A percentile compares a stretch with the other conserved stretches of the same genome.
phyloP scores from a whole-genome alignment of 176 grass and related monocot species.

The Cenchrus purpureus region DNA sequence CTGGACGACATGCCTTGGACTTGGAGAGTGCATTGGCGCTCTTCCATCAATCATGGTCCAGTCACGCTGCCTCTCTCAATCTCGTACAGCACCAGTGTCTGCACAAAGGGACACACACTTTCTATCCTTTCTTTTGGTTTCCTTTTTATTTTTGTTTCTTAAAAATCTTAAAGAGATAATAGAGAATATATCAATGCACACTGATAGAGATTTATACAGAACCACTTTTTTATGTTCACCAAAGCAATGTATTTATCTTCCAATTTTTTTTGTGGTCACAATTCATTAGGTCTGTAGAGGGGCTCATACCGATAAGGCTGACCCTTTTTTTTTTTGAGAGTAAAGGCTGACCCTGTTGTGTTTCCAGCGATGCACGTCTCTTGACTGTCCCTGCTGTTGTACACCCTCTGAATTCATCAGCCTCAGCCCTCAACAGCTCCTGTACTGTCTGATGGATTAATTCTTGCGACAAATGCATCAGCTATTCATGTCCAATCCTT shows the following conservation, averaged over 20 bases:
- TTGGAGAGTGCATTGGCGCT: neutral
- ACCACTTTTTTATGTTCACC: neutral
- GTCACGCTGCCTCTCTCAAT: neutral
- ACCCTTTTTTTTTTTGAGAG: neutral
- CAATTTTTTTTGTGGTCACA: conserved; percentile 7
- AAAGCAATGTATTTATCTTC: neutral
- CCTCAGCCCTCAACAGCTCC: neutral
- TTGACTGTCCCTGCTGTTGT: neutral
- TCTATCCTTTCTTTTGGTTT: neutral
- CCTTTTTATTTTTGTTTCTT: neutral
- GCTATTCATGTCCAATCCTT: neutral
- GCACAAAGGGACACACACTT: neutral
- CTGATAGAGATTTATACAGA: neutral
- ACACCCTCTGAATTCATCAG: neutral
- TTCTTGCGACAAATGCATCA: neutral
- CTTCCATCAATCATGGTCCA: neutral
- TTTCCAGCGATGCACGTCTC: neutral
- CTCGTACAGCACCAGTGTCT: neutral
- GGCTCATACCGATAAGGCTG: conserved; percentile 12
- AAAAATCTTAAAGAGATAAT: neutral
- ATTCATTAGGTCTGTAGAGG: neutral
- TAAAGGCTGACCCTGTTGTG: conserved; percentile 9
- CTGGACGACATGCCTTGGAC: neutral
- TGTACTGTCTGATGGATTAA: neutral
- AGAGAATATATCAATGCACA: neutral